Base-by-base conservation (phyloP, 1,139 yeast genomes). In the Arxiozyma bovina region DNA sequence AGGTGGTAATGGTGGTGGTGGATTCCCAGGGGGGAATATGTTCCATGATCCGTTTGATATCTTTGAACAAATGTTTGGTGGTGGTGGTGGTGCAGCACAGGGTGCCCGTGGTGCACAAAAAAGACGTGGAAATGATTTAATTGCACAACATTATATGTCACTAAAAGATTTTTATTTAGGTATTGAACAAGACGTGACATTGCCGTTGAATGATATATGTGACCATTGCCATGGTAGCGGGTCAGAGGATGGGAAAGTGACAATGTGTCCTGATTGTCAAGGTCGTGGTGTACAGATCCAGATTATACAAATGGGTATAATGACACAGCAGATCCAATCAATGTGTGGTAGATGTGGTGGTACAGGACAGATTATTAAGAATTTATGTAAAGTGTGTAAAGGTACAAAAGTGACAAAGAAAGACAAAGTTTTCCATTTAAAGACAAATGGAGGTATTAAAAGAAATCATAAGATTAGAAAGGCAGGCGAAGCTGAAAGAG, bases 311-410 rank as follows among this genome's bases (percentile, higher is more conserved):
- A 71, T 93, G 60, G 97, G 89, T 0, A 96, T 95, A 11, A 87
- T 93, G 89, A 74, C 87, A 58, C 98, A 91, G 70, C 88, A 86
- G 59, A 77, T 90, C 62, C 91, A 87, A 66, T 79, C 83, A 52
- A 77, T 77, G 17, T 93, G 99, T 76, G 90, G 86, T 56, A 74
- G 73, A 54, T 93, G 99, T 75, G 73, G 75, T 20, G 99, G 99
- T 42, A 74, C 76, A 53, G 99, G 99, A 12, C 74, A 80, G 54
- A 72, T 76, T 15, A 83, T 89, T 50, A 74, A 78, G 51, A 74
- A 83, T 60, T 77, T 78, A 48, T 93, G 99, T 74, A 68, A 74
- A 23, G 71, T 68, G 34, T 93, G 99, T 71, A 71, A 75, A 9
- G 99, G 99, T 2, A 60, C 73, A 2, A 87, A 90, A 42, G 85